Base-by-base conservation (phyloP, 139 green algal species). In the Microglena sp. region DNA sequence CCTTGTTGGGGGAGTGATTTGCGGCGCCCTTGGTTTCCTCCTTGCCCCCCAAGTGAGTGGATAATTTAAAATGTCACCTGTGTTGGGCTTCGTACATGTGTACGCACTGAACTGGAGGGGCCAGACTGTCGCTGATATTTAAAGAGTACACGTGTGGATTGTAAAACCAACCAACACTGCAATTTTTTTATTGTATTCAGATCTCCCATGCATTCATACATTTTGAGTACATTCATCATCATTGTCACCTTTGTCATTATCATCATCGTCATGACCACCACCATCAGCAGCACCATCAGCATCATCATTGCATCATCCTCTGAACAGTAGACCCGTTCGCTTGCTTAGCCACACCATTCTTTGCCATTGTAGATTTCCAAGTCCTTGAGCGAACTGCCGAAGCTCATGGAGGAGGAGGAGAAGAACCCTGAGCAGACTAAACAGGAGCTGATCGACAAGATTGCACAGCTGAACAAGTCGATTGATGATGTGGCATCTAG, bases 391-490 rank as follows among this genome's bases (percentile, higher is more conserved):
- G 85, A 95, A 64, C 66, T 94, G 70, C 87, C 87, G 0, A 74
- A 80, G 1, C 93, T 94, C 69, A 29, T 95, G 55, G 90, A 96
- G 24, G 90, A 96, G 15, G 82, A 92, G 68, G 53, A 33, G 8
- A 82, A 84, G 60, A 71, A 82, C 66, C 84, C 82, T 26, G 78
- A 89, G 66, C 76, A 69, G 18, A 88, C 80, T 0, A 85, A 86
- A 73, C 77, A 86, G 79, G 86, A 93, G 71, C 71, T 93, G 28
- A 82, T 89, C 11, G 86, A 94, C 50, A 95, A 96, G 75, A 96
- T 85, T 59, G 79, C 76, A 2, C 78, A 90, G 80, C 84, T 96
- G 2, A 96, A 96, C 65, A 69, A 81, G 5, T 89, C 87, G 0
- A 96, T 96, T 36, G 90, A 96, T 68, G 88, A 95, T 35, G 88